A percentile compares a stretch with the other conserved stretches of the same genome.
These are phyloP conservation scores for Sphaerulina vaccinii DNA, from an alignment of 2,329 filamentous ascomycete genomes.

Conservation along the genomic window DNA sequence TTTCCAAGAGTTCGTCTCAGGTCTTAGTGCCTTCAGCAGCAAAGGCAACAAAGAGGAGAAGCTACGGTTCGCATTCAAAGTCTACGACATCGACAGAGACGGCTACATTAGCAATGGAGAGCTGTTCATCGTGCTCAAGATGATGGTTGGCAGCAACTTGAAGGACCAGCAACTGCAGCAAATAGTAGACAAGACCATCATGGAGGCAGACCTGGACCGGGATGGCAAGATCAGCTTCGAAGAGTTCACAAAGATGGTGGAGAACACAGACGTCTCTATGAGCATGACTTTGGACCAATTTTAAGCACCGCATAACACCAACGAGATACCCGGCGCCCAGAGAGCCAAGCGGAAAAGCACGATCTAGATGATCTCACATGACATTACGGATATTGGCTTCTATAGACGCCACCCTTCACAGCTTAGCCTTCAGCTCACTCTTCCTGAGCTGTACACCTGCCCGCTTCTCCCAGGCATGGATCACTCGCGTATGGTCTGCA, in stretches of 20 bases:
- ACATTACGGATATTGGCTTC: no score
- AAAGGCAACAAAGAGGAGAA: conserved; percentile 99
- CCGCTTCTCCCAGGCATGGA: conserved; percentile 36
- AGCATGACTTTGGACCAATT: conserved; percentile 61
- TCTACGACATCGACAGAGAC: conserved; percentile 98
- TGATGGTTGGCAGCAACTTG: conserved; percentile 99
- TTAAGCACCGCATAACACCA: conserved; percentile 17
- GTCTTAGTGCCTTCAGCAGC: conserved; percentile 90
- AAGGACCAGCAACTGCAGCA: conserved; percentile 98
- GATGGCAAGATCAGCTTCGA: conserved; percentile 99
- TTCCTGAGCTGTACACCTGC: conserved; percentile 33
- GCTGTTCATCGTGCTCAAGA: conserved; percentile 98
- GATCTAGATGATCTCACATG: neutral
- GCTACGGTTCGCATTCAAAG: conserved; percentile 95
- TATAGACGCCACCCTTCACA: neutral
- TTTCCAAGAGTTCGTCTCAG: conserved; percentile 97
- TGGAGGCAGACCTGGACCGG: conserved; percentile 94
- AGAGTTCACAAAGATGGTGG: conserved; percentile 98
- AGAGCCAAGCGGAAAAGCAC: neutral
- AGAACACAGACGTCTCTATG: conserved; percentile 76
- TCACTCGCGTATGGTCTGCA: conserved; percentile 30
- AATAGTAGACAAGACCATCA: conserved; percentile 99
- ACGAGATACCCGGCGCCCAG: conserved; percentile 10
- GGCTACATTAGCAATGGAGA: conserved; percentile 99
- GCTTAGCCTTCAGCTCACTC: conserved; percentile 17